Evolutionary conservation across 2,329 filamentous ascomycete genomes (phyloP), one percentile per base, ranked within the genome.

Genomic region (Samsoniella hepiali): DNA sequence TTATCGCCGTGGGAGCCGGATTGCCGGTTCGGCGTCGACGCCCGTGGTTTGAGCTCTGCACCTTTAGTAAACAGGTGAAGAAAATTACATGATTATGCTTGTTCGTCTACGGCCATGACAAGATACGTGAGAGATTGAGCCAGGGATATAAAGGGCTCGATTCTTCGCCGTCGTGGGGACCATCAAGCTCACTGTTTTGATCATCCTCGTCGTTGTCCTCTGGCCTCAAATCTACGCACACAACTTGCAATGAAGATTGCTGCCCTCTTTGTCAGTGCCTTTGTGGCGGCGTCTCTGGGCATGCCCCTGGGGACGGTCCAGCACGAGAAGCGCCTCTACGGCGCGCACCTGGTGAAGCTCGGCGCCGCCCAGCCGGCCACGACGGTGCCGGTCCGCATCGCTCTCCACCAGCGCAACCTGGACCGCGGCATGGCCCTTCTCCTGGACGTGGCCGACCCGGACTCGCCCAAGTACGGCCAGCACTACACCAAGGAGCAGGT

Each of bases 391-490:
- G 58, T 54, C n/a, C 58, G 58, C 38, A 54, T 61, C 22, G 58
- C 58, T 15, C 36, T 61, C 2, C 45, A 44, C 38, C 58, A 61
- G 40, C 34, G 49, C 27, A 61, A 61, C 40, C 47, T 61, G 5
- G 58, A 61, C 34, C n/a, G 44, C 5, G 49, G 58, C 36, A 34
- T 27, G 17, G 22, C 54, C 15, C 47, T 50, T 22, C 32, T 61
- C 13, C 15, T 51, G 6, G 47, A 61, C 29, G 49, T 61, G 47
- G 53, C 58, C 5, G 58, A 61, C 40, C 58, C 58, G 5, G 47
- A 53, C 27, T 53, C 58, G 31, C 34, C 58, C 32, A 51, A 61
- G 45, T 61, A 61, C 49, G 58, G 58, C 34, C 45, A 61, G 58
- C 36, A 61, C 58, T 54, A 54, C 62, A 60, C 45, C 27, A 36